Percentiles rank a stretch among this genome's conserved stretches.
These are phyloP conservation scores for Aspergillus ellipticus DNA, from an alignment of 495 filamentous ascomycete genomes.

Conservation along the genomic window DNA sequence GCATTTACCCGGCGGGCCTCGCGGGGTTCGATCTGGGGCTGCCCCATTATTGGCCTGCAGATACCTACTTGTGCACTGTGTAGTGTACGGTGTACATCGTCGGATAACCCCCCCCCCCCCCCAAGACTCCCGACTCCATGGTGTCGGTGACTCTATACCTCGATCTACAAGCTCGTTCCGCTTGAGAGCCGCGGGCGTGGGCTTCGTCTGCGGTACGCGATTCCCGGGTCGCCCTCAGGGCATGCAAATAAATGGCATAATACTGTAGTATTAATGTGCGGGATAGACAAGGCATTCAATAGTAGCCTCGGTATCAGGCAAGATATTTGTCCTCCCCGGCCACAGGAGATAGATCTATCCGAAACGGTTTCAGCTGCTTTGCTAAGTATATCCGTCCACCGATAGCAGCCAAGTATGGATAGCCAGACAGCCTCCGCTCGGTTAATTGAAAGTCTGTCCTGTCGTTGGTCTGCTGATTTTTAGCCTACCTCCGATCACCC, in stretches of 20 bases:
- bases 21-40: too few species aligned
- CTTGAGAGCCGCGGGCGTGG: too few species aligned
- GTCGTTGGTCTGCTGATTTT: neutral
- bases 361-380: neutral
- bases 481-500: neutral
- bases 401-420: neutral
- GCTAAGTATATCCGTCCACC: neutral
- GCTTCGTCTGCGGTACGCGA: too few species aligned
- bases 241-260: too few species aligned
- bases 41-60: neutral
- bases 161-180: too few species aligned
- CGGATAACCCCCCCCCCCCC: too few species aligned
- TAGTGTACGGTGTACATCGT: too few species aligned
- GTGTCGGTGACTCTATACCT: too few species aligned
- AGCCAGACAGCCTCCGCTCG: neutral
- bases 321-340: neutral
- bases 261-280: too few species aligned
- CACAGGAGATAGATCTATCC: neutral
- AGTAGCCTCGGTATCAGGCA: neutral
- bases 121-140: too few species aligned
- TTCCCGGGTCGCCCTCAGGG: too few species aligned
- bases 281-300: neutral
- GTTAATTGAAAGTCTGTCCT: neutral
- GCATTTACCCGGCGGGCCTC: slow-evolving; percentile 7
- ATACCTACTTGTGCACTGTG: neutral